A percentile compares a stretch with the other conserved stretches of the same genome.
Evolutionary conservation across 768 basidiomycete species (phyloP).

Genomic region (Tylopilus balloui): DNA sequence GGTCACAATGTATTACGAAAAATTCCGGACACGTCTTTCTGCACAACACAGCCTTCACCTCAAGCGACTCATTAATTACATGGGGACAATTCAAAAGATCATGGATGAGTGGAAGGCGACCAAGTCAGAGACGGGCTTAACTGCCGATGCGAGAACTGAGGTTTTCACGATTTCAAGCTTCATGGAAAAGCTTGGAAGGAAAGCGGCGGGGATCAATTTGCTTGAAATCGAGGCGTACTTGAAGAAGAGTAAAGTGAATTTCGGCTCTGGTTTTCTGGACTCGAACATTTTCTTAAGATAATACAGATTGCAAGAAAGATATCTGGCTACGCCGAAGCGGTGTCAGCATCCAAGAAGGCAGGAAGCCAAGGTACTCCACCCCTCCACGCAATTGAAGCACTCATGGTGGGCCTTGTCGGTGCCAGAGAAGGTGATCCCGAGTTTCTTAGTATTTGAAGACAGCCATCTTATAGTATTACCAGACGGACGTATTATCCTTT

Average conservation of each 20-base stretch:
- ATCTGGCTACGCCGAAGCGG: conserved; percentile 74
- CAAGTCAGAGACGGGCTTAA: conserved; percentile 15
- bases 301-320: conserved; percentile 70
- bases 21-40: conserved; percentile 75
- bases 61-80: conserved; percentile 68
- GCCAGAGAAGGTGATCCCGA: conserved; percentile 58
- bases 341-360: conserved; percentile 25
- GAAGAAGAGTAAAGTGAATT: conserved; percentile 80
- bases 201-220: conserved; percentile 72
- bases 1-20: conserved; percentile 68
- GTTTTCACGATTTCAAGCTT: conserved; percentile 69
- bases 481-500: conserved; percentile 78
- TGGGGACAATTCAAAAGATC: conserved; percentile 64
- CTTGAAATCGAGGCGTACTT: conserved; percentile 81
- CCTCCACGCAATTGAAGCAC: conserved; percentile 74
- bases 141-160: conserved; percentile 36
- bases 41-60: conserved; percentile 72
- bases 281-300: neutral
- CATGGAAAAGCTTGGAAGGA: conserved; percentile 59
- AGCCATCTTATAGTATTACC: neutral
- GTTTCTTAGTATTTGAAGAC: neutral
- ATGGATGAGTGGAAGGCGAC: conserved; percentile 46
- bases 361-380: conserved; percentile 56
- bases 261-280: neutral
- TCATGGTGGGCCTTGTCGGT: conserved; percentile 72